A percentile compares a stretch with the other conserved stretches of the same genome.
Evolutionary conservation across 768 basidiomycete species (phyloP).

Genomic region (Suillus decipiens): DNA sequence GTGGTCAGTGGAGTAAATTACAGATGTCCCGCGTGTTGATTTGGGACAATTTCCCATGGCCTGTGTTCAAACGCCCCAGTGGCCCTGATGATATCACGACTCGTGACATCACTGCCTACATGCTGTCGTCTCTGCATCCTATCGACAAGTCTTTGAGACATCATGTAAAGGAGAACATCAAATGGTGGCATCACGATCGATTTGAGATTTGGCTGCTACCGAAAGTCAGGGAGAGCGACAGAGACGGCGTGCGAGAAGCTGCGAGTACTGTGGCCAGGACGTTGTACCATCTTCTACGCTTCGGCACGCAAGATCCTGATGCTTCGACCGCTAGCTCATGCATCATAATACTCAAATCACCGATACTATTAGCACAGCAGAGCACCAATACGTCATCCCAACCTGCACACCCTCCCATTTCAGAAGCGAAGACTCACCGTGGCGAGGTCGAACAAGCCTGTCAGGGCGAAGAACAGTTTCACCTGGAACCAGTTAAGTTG

Average conservation of each 20-base stretch:
- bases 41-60: constrained; percentile 79
- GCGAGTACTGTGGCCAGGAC: constrained; percentile 66
- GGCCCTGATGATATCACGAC: constrained; percentile 63
- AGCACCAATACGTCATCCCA: constrained; percentile 24
- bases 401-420: constrained; percentile 22
- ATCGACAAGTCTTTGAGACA: constrained; percentile 60
- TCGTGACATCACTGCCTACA: constrained; percentile 56
- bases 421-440: constrained; percentile 62
- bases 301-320: too few relatives aligned
- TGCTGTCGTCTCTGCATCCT: constrained; percentile 58
- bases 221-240: constrained; percentile 63
- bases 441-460: constrained; percentile 65
- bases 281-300: too few relatives aligned
- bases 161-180: constrained; percentile 72
- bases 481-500: constrained; percentile 61
- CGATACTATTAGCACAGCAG: constrained; percentile 22
- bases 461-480: constrained; percentile 68
- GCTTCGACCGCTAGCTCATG: constrained; percentile 23
- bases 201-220: constrained; percentile 70
- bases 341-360: constrained; percentile 29
- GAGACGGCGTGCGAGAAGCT: constrained; percentile 68
- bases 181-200: constrained; percentile 81
- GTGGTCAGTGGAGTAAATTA: constrained; percentile 58
- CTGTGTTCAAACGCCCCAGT: constrained; percentile 57
- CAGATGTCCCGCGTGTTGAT: constrained; percentile 39